Percentiles rank a stretch among this genome's conserved stretches.
Conservation (phyloP, 78 protist species). For the Dictyostelium brefeldianum region DNA sequence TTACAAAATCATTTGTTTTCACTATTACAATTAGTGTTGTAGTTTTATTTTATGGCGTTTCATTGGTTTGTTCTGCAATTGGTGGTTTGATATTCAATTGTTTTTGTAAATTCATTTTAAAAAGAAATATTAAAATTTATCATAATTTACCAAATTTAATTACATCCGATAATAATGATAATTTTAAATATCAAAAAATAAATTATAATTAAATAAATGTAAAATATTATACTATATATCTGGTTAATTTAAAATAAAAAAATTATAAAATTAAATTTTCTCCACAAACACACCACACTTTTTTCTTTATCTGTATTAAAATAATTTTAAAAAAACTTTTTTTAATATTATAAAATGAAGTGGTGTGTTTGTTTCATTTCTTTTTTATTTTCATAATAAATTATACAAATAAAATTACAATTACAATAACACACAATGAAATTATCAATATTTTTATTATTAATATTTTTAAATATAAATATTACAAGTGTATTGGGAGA, state of each 20-base stretch:
- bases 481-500: not conserved
- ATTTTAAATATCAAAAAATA: constrained; percentile 13
- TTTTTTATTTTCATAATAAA: no score
- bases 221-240: not conserved
- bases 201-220: not conserved
- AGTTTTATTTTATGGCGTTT: constrained; percentile 64
- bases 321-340: no score
- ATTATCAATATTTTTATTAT: not conserved
- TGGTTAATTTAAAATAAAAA: not conserved
- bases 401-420: not conserved
- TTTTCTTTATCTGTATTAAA: no score
- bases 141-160: constrained; percentile 14
- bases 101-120: not conserved
- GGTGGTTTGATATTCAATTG: constrained; percentile 13
- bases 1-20: constrained; percentile 70
- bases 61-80: constrained; percentile 36
- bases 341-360: no score
- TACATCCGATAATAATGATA: not conserved
- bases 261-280: not conserved
- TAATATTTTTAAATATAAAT: not conserved
- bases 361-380: no score
- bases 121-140: not conserved
- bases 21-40: constrained; percentile 66
- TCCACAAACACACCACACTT: no score
- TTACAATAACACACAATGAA: not conserved